phyloP scores from a whole-genome alignment of 192 early-diverging fungal genomes.

The Linderina pennispora region DNA sequence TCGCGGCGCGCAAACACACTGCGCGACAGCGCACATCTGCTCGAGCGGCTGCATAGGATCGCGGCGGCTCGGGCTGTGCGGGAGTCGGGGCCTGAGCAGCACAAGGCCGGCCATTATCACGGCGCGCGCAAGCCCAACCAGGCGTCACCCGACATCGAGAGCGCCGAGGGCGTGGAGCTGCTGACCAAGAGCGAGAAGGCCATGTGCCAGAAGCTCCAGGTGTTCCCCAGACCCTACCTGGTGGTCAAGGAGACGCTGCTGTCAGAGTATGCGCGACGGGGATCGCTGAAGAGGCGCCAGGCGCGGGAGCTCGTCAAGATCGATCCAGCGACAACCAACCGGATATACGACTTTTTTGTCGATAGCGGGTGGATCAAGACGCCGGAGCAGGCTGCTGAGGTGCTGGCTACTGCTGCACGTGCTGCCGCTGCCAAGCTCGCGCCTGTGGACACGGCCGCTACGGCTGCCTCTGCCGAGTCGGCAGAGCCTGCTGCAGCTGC shows the following conservation, averaged over 20 bases:
- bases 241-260: slow-evolving; percentile 90
- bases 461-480: too few relatives aligned
- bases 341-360: slow-evolving; percentile 91
- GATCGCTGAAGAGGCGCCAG: slow-evolving; percentile 64
- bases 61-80: slow-evolving; percentile 15
- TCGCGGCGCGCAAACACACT: slow-evolving; percentile 41
- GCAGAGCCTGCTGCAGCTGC: too few relatives aligned
- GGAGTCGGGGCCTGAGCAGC: not conserved
- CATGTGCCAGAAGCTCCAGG: slow-evolving; percentile 75
- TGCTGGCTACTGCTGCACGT: too few relatives aligned
- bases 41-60: slow-evolving; percentile 35
- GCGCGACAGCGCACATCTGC: slow-evolving; percentile 42
- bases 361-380: slow-evolving; percentile 87
- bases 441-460: too few relatives aligned
- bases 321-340: slow-evolving; percentile 82
- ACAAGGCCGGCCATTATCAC: slow-evolving; percentile 3
- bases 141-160: slow-evolving; percentile 71
- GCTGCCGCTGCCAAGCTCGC: too few relatives aligned
- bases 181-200: slow-evolving; percentile 71
- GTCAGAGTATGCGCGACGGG: slow-evolving; percentile 72
- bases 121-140: slow-evolving; percentile 12
- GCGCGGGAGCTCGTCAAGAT: slow-evolving; percentile 87
- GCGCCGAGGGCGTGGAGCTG: slow-evolving; percentile 82
- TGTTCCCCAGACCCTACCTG: slow-evolving; percentile 85
- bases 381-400: slow-evolving; percentile 8